Base-by-base conservation (phyloP, 2,329 filamentous ascomycete genomes). In the Fusarium abutilonis region DNA sequence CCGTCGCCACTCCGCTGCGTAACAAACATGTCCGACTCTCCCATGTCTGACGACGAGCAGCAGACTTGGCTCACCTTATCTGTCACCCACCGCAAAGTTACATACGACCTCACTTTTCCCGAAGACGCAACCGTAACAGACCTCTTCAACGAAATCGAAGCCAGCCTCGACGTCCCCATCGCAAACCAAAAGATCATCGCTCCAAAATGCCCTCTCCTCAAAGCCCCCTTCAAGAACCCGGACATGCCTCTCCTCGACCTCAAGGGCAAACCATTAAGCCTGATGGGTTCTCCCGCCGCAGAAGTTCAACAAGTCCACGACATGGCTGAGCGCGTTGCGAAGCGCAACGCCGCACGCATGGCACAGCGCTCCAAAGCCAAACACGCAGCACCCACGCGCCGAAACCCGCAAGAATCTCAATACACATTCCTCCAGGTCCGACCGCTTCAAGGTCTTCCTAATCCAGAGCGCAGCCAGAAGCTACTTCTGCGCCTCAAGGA, bases 391-490 rank as follows among this genome's bases (percentile, higher is more conserved):
- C 53, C 44, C 21, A 41, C 34, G 9, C 59, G 61, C n/a, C 56
- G 41, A 21, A 48, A 56, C 56, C 71, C 70, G 73, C 86, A 86
- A n/a, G 84, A 89, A 56, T 79, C 81, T 17, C 82, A 80, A 57
- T 97, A 96, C 78, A 96, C 91, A 0, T 99, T 99, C 77, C 83
- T 89, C 63, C 85, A 86, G 1, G 81, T 98, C 1, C 84, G 87
- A 1, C 91, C 93, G 0, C 83, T 99, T 0, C 79, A 85, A 0
- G 88, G 94, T 69, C 87, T 98, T 0, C 92, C 93, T 0, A 84
- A 89, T 51, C 89, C 93, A 0, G 83, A 89, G 21, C 87, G 88
- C 49, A 91, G 89, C 10, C 82, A 87, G 5, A 79, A 83, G 1
- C 92, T 94, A 68, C 84, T 99, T 3, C 82, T 90, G 73, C 86